Conservation (phyloP, 2,329 filamentous ascomycete genomes). For the Fusarium decemcellulare region DNA sequence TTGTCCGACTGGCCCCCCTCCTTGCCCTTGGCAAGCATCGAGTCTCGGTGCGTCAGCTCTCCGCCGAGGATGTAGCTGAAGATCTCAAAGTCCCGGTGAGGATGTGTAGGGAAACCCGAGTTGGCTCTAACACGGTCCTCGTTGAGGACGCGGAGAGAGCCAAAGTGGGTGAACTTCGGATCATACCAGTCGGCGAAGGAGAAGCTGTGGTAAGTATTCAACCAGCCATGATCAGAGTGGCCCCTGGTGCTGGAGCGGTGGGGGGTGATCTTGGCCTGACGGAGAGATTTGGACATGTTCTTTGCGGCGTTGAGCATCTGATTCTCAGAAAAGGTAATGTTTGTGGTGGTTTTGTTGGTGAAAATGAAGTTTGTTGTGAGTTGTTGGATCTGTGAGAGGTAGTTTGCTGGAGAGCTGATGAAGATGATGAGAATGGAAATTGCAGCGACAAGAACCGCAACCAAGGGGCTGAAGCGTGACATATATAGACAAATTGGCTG, state of each 20-base stretch:
- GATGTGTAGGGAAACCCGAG: slow-evolving; percentile 87
- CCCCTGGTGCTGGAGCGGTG: slow-evolving; percentile 81
- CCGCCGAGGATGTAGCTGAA: slow-evolving; percentile 90
- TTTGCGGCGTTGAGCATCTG: slow-evolving; percentile 55
- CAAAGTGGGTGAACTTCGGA: slow-evolving; percentile 77
- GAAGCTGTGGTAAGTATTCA: slow-evolving; percentile 90
- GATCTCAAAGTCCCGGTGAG: slow-evolving; percentile 90
- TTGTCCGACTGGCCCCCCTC: slow-evolving; percentile 72
- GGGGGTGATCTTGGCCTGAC: slow-evolving; percentile 80
- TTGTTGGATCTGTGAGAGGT: slow-evolving; percentile 41
- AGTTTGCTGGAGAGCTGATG: slow-evolving; percentile 45
- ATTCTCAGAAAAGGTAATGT: slow-evolving; percentile 16
- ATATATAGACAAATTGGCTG: slow-evolving; percentile 54
- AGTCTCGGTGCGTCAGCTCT: slow-evolving; percentile 89
- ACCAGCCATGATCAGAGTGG: slow-evolving; percentile 87
- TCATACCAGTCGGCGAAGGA: slow-evolving; percentile 82
- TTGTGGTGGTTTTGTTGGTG: slow-evolving; percentile 24
- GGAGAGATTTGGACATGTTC: slow-evolving; percentile 74
- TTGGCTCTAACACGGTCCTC: slow-evolving; percentile 85
- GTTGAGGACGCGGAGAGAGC: slow-evolving; percentile 86
- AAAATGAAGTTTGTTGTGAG: slow-evolving; percentile 37
- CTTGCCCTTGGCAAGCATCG: slow-evolving; percentile 80
- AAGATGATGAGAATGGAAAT: slow-evolving; percentile 55
- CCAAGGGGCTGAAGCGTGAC: slow-evolving; percentile 50
- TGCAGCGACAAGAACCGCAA: slow-evolving; percentile 54